A percentile compares a stretch with the other conserved stretches of the same genome.
Conservation (phyloP, 768 basidiomycete genomes). For the Dioszegia crocea region DNA sequence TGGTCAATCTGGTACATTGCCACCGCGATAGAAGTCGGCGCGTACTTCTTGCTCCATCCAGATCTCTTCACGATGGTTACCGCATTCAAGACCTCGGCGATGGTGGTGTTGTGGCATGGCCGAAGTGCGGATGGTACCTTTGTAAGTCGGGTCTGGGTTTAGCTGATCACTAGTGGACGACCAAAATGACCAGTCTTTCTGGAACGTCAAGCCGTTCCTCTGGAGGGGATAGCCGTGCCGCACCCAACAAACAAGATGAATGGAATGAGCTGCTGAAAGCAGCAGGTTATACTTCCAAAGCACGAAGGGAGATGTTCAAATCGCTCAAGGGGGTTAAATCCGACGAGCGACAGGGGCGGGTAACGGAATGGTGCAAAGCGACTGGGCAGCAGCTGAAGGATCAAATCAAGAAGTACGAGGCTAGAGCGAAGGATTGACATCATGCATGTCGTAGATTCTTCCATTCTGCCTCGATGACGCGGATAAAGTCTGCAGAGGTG, state of each 20-base stretch:
- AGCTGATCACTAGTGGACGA: slow-evolving; percentile 1
- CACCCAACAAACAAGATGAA: slow-evolving; percentile 1
- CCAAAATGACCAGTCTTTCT: too few species aligned
- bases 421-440: background rate
- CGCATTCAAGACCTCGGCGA: slow-evolving; percentile 30
- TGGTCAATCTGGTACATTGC: slow-evolving; percentile 29
- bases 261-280: slow-evolving; percentile 9
- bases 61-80: slow-evolving; percentile 34
- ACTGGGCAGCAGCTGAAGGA: background rate
- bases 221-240: too few species aligned
- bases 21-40: slow-evolving; percentile 13
- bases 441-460: slow-evolving; percentile 53
- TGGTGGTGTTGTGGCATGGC: slow-evolving; percentile 28
- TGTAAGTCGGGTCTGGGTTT: slow-evolving; percentile 17
- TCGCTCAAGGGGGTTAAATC: background rate
- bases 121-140: slow-evolving; percentile 21
- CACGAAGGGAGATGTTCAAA: slow-evolving; percentile 9
- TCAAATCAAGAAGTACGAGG: background rate
- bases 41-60: slow-evolving; percentile 30
- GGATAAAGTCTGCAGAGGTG: slow-evolving; percentile 65
- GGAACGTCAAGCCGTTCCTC: too few species aligned
- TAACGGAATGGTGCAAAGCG: background rate
- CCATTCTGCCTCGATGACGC: slow-evolving; percentile 72
- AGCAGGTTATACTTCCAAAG: slow-evolving; percentile 1
- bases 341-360: background rate